phyloP scores from a whole-genome alignment of 176 grass and related monocot species.

The Chloris gayana region DNA sequence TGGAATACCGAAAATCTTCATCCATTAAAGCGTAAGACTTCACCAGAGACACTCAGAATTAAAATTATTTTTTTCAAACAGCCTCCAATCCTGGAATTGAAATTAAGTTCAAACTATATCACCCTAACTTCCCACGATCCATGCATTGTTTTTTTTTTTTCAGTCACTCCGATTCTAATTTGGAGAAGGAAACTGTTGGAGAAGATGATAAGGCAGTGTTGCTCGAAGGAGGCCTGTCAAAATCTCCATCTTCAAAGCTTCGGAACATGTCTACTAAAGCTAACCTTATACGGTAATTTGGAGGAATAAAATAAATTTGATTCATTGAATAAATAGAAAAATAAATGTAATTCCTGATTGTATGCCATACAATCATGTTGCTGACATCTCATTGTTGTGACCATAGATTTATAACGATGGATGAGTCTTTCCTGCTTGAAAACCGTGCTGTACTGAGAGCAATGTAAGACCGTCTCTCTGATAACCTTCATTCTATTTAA shows the following conservation, averaged over 20 bases:
- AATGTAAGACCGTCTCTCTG: constrained; percentile 55
- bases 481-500: constrained; percentile 3
- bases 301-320: no score
- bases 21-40: constrained; percentile 66
- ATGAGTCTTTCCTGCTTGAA: constrained; percentile 77
- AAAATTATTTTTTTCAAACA: background rate
- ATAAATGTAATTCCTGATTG: constrained; percentile 10
- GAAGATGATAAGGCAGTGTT: constrained; percentile 68
- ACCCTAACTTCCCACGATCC: constrained; percentile 10
- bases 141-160: constrained; percentile 5
- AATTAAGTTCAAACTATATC: background rate
- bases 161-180: constrained; percentile 64
- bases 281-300: constrained; percentile 67
- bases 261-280: constrained; percentile 43
- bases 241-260: constrained; percentile 54
- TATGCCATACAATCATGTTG: background rate
- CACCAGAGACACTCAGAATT: background rate
- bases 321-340: no score
- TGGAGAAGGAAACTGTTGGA: constrained; percentile 55
- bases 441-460: constrained; percentile 66
- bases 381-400: constrained; percentile 34
- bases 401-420: constrained; percentile 76
- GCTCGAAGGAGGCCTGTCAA: constrained; percentile 74
- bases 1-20: constrained; percentile 52
- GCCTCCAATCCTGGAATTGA: background rate